Conservation (phyloP, 2,329 filamentous ascomycete genomes). For the Ceratocystis variospora region DNA sequence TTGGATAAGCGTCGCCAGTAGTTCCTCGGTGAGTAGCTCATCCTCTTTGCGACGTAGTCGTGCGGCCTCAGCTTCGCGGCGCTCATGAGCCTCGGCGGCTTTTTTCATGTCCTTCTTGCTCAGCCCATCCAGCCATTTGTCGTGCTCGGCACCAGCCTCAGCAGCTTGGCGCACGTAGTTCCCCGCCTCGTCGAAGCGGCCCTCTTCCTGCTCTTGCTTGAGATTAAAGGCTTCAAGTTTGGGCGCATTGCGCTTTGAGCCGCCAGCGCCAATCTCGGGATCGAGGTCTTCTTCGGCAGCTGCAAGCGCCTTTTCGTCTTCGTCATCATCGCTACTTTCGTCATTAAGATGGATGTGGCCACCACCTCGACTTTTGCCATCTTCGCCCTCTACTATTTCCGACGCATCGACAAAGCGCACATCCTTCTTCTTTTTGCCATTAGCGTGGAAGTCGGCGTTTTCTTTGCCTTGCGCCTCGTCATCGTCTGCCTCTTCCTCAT, state of each 20-base stretch:
- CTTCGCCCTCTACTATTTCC: conserved; percentile 62
- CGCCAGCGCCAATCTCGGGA: conserved; percentile 78
- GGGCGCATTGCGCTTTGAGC: conserved; percentile 83
- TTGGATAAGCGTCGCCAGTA: conserved; percentile 58
- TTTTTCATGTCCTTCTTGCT: conserved; percentile 88
- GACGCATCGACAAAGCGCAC: conserved; percentile 45
- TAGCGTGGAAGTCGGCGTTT: conserved; percentile 25
- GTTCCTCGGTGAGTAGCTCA: conserved; percentile 54
- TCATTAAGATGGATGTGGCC: conserved; percentile 52
- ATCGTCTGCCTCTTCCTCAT: conserved; percentile 29
- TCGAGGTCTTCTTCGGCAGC: conserved; percentile 65
- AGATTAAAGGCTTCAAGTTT: conserved; percentile 96
- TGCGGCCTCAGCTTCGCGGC: conserved; percentile 62
- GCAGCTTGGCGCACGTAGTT: conserved; percentile 83
- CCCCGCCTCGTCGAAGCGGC: conserved; percentile 75
- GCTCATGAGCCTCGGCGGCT: conserved; percentile 76
- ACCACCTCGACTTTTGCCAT: conserved; percentile 56
- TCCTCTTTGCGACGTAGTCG: conserved; percentile 63
- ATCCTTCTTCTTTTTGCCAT: conserved; percentile 47
- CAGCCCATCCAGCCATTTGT: conserved; percentile 81
- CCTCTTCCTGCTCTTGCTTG: conserved; percentile 77
- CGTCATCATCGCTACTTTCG: conserved; percentile 45
- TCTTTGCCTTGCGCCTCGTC: conserved; percentile 26
- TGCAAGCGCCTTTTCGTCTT: conserved; percentile 56
- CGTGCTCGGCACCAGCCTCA: conserved; percentile 81